Evolutionary conservation across 441 rosid genomes (phyloP), one percentile per base, ranked within the genome.

Genomic region (Pelargonium cotyledonis): DNA sequence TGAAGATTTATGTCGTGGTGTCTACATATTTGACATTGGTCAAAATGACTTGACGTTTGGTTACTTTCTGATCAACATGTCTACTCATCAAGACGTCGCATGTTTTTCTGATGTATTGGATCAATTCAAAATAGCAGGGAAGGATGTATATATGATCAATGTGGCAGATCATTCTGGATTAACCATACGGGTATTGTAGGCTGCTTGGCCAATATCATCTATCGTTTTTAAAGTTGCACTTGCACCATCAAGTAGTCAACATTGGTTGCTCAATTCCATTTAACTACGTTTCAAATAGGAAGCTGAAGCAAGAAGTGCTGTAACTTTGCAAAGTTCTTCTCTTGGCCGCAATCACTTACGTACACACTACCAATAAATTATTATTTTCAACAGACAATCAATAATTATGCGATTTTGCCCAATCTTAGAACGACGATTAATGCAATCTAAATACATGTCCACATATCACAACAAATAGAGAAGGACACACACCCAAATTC

Each of bases 121-220:
- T 18, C 85, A 84, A 72, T 84, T 85, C 76, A 76, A 77, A 72
- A 75, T 72, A 18, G 69, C 82, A 16, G 18, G 89, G 68, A 74
- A 68, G 94, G 58, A 80, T n/a, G n/a, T 23, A 62, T 86, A 51
- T 82, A 91, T 65, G 70, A 57, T 12, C 75, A 71, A 68, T 95
- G 95, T 63, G 95, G 93, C 4, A 81, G 93, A 73, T 71, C 68
- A 73, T 90, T 92, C 23, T 90, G 98, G 98, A 83, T 90, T 64
- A 96, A 92, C 72, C 87, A 83, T 38, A 92, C 93, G n/a, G 93
- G 92, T 23, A 96, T 95, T 0, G 72, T 90, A 4, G 96, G 95
- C 9, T 92, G 98, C 70, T 75, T 90, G 51, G 65, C 95, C 0
- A 85, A 88, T 60, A 82, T 85, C 14, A 64, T 86, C 12, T 91